phyloP scores from a whole-genome alignment of 31 red algal genomes.

The Odonthalia washingtoniensis region DNA sequence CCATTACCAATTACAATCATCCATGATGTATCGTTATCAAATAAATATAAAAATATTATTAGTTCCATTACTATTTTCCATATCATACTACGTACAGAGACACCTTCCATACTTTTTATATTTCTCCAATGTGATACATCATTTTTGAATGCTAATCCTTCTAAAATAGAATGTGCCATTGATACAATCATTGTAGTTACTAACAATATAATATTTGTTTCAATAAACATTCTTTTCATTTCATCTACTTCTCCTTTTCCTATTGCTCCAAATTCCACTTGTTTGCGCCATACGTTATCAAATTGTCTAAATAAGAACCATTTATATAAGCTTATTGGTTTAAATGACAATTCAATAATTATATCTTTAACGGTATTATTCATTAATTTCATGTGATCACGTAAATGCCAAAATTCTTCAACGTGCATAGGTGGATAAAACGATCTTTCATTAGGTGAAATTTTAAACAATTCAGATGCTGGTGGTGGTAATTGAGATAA shows the following conservation, averaged over 20 bases:
- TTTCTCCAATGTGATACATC: conserved; percentile 92
- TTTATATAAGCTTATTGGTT: conserved; percentile 60
- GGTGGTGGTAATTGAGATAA: conserved; percentile 52
- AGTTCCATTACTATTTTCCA: conserved; percentile 97
- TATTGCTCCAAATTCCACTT: conserved; percentile 69
- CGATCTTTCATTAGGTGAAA: conserved; percentile 23
- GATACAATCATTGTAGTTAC: conserved; percentile 85
- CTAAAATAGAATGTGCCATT: conserved; percentile 79
- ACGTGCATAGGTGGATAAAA: conserved; percentile 80
- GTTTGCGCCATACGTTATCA: conserved; percentile 74
- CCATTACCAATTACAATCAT: conserved; percentile 84
- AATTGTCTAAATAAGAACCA: conserved; percentile 72
- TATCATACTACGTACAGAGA: conserved; percentile 88
- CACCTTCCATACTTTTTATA: conserved; percentile 87
- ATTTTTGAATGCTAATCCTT: conserved; percentile 91
- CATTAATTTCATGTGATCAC: conserved; percentile 57
- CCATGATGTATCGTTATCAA: conserved; percentile 94
- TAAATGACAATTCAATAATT: conserved; percentile 59
- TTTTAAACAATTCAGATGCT: conserved; percentile 34
- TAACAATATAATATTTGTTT: conserved; percentile 88
- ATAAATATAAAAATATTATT: conserved; percentile 86
- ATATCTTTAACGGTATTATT: conserved; percentile 67
- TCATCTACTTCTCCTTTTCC: conserved; percentile 69
- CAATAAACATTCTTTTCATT: conserved; percentile 83
- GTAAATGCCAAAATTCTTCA: conserved; percentile 84